These are phyloP conservation scores for Aurifilum marmelostoma DNA, from an alignment of 2,329 filamentous ascomycete genomes.

Conservation along the genomic window DNA sequence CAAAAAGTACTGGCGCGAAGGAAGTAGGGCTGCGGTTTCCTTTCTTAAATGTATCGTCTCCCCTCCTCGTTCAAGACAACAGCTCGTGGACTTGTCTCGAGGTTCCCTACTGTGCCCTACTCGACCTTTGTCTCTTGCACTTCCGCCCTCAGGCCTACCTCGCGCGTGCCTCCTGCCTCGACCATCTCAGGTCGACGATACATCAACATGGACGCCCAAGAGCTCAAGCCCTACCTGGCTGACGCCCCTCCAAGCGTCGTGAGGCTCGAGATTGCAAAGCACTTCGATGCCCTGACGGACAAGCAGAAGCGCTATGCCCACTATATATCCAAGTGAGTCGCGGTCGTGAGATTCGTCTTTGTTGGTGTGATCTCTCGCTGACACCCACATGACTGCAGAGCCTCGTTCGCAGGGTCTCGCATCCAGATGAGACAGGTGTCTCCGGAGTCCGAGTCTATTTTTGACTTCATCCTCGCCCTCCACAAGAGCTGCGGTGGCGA, in stretches of 20 bases:
- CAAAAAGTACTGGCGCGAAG: slow-evolving; percentile 1
- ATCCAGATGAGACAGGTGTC: slow-evolving; percentile 82
- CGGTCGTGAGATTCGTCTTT: background rate
- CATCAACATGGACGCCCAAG: slow-evolving; percentile 59
- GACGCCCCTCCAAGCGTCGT: slow-evolving; percentile 90
- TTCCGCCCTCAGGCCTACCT: slow-evolving; percentile 10
- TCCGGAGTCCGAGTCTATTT: slow-evolving; percentile 79
- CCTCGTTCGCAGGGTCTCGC: slow-evolving; percentile 75
- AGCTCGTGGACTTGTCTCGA: slow-evolving; percentile 27
- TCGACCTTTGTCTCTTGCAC: background rate
- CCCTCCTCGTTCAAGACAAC: slow-evolving; percentile 23
- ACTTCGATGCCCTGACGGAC: slow-evolving; percentile 78
- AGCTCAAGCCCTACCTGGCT: slow-evolving; percentile 79
- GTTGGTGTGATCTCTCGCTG: slow-evolving; percentile 19
- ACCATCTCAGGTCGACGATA: slow-evolving; percentile 26
- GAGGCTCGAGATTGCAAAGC: slow-evolving; percentile 85
- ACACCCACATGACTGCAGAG: slow-evolving; percentile 49
- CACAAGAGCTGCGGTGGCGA: slow-evolving; percentile 69
- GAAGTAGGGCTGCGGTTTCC: slow-evolving; percentile 8
- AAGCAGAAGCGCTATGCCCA: slow-evolving; percentile 90
- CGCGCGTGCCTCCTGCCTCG: slow-evolving; percentile 10
- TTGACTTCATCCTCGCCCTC: slow-evolving; percentile 76
- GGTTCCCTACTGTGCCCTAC: slow-evolving; percentile 7
- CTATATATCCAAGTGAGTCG: slow-evolving; percentile 74
- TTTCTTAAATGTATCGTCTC: slow-evolving; percentile 28